Percentiles rank a stretch among this genome's conserved stretches.
These are phyloP conservation scores for Fusarium stilboides DNA, from an alignment of 2,329 filamentous ascomycete genomes.

Conservation along the genomic window DNA sequence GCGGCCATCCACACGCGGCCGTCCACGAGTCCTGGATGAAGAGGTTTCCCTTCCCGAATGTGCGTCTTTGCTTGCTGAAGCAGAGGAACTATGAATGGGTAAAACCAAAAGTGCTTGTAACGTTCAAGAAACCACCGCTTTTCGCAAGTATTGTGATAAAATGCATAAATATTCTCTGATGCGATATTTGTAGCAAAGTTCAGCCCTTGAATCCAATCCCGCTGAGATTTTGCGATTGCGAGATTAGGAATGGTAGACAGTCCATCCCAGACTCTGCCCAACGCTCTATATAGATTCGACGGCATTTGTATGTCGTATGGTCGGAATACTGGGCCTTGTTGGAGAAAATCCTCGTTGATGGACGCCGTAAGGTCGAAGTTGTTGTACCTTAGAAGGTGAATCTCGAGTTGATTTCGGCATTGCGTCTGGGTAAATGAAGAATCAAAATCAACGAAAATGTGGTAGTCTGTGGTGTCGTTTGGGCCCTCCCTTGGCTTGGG, in stretches of 20 bases:
- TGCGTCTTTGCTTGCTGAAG: background rate
- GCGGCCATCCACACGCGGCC: background rate
- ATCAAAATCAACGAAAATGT: constrained; percentile 9
- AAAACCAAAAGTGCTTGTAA: constrained; percentile 9
- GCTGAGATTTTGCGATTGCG: background rate
- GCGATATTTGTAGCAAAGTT: background rate
- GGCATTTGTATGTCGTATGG: constrained; percentile 5
- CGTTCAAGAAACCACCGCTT: constrained; percentile 5
- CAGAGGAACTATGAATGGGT: background rate
- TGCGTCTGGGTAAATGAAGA: constrained; percentile 4
- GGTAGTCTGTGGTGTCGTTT: background rate
- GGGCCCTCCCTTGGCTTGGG: background rate
- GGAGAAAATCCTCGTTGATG: background rate
- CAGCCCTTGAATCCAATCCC: background rate
- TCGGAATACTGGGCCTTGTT: background rate
- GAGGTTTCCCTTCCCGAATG: background rate
- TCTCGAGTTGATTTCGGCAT: constrained; percentile 11
- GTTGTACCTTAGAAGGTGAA: background rate
- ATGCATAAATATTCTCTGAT: constrained; percentile 8
- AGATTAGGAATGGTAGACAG: background rate
- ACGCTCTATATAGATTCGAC: background rate
- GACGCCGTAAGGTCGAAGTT: constrained; percentile 2
- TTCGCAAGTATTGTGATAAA: constrained; percentile 5
- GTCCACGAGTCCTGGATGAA: background rate
- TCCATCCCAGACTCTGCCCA: background rate